Evolutionary conservation across 169 alveolate genomes (phyloP).

Genomic region (Plasmodium gonderi): DNA sequence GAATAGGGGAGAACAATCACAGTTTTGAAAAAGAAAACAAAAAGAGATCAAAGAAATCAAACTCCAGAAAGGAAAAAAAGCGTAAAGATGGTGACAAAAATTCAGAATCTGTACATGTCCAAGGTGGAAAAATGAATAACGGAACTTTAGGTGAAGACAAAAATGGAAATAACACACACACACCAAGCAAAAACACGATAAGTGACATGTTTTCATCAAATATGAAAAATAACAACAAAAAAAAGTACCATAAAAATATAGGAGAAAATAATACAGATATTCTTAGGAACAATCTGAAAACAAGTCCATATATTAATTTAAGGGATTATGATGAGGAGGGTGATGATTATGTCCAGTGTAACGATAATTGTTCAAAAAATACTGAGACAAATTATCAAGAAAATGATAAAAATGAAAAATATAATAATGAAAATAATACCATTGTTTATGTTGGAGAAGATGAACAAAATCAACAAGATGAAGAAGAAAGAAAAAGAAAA

Average conservation of each 20-base stretch:
- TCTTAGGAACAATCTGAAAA: background rate
- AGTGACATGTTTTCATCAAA: background rate
- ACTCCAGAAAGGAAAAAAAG: background rate
- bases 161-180: background rate
- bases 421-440: background rate
- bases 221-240: background rate
- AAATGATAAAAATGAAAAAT: background rate
- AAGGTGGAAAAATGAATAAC: background rate
- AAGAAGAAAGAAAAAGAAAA: constrained; percentile 10
- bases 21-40: background rate
- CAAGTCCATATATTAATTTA: background rate
- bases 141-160: background rate
- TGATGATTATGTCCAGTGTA: background rate
- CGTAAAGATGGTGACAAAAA: background rate
- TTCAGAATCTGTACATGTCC: background rate
- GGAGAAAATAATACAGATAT: background rate
- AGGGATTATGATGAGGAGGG: background rate
- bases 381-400: background rate
- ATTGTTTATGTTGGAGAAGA: background rate
- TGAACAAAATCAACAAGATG: constrained; percentile 4
- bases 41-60: background rate
- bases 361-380: background rate
- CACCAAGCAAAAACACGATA: background rate
- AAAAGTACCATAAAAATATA: background rate
- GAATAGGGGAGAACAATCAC: background rate